phyloP scores from a whole-genome alignment of 1,139 yeast species.

The Hyphopichia wangnamkhiaoensis region DNA sequence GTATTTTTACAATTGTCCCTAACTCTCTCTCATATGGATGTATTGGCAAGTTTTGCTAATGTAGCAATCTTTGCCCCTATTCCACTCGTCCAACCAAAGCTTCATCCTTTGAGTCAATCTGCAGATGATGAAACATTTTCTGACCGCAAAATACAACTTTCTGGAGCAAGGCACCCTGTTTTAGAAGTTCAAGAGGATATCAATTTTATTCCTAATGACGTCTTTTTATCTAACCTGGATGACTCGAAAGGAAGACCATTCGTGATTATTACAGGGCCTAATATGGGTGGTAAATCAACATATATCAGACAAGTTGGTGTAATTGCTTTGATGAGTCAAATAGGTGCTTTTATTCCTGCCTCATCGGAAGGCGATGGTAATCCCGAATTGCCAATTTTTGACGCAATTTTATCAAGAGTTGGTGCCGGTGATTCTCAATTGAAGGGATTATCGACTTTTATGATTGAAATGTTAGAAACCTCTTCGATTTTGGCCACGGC shows the following conservation, averaged over 20 bases:
- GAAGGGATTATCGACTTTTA: slow-evolving; percentile 94
- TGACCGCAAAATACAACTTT: slow-evolving; percentile 55
- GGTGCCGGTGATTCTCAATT: slow-evolving; percentile 98
- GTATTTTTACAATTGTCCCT: slow-evolving; percentile 69
- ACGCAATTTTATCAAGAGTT: slow-evolving; percentile 92
- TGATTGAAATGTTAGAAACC: slow-evolving; percentile 98
- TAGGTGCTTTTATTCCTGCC: slow-evolving; percentile 86
- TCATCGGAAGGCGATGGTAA: slow-evolving; percentile 32
- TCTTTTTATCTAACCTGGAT: slow-evolving; percentile 44
- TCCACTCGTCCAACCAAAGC: slow-evolving; percentile 72
- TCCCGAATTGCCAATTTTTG: slow-evolving; percentile 81
- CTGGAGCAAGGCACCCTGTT: slow-evolving; percentile 89
- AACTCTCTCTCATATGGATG: slow-evolving; percentile 76
- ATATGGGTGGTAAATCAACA: slow-evolving; percentile 98
- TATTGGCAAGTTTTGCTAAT: slow-evolving; percentile 81
- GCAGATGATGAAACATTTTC: slow-evolving; percentile 27
- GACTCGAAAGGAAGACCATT: slow-evolving; percentile 55
- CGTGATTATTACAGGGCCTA: slow-evolving; percentile 91
- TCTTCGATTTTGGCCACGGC: slow-evolving; percentile 89
- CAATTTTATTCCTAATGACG: slow-evolving; percentile 85
- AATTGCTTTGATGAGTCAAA: slow-evolving; percentile 84
- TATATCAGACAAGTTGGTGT: slow-evolving; percentile 92
- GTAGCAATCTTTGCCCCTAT: slow-evolving; percentile 81
- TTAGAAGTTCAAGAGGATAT: slow-evolving; percentile 89
- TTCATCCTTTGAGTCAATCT: slow-evolving; percentile 47